Base-by-base conservation (phyloP, 352 stramenopile species). In the Globisporangium spinosum region DNA sequence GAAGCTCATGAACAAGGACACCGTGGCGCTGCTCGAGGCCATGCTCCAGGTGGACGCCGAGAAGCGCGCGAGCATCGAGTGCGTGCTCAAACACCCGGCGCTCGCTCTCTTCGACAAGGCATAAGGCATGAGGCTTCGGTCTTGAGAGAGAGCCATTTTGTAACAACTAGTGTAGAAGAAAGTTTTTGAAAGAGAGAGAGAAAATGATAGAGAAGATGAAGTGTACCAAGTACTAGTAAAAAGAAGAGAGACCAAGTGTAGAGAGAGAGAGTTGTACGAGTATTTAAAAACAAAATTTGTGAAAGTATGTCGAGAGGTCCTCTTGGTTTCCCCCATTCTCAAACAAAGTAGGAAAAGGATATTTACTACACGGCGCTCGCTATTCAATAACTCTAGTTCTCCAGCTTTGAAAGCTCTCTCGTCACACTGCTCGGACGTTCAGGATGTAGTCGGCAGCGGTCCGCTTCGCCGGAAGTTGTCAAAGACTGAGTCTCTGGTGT, bases 21-120 rank as follows among this genome's bases (percentile, higher is more conserved):
- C 76, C 3, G 65, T 86, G 54, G 80, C 81, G 58, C 62, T 89
- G 64, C 71, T 90, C 7, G 70, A 66, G 2, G 72, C 57, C 9
- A 75, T 91, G 75, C 60, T 91, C 43, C 80, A 89, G 43, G 70
- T 89, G 5, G 71, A 82, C 40, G 70, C 82, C 6, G 63, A 67
- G 22, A 68, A 65, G 27, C 78, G 83, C 22, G 70, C 75, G 34
- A 79, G 35, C 15, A 70, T 77, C 5, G 65, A 82, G 20, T 60
- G 79, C 6, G 62, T 87, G 62, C 70, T 81, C 29, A 13, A n/a
- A 7, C 67, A 79, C 40, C 65, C 70, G 8, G 69, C 64, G 43
- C 64, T 70, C n/a, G 51, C 22, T 4, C 43, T 59, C 22, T 64
- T 69, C 17, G 55, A 34, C 55, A 65, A 58, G 32, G 64, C 29